Percentiles rank a stretch among this genome's conserved stretches.
Evolutionary conservation across 257 asterid genomes (phyloP).

Genomic region (Gardenia jasminoides): DNA sequence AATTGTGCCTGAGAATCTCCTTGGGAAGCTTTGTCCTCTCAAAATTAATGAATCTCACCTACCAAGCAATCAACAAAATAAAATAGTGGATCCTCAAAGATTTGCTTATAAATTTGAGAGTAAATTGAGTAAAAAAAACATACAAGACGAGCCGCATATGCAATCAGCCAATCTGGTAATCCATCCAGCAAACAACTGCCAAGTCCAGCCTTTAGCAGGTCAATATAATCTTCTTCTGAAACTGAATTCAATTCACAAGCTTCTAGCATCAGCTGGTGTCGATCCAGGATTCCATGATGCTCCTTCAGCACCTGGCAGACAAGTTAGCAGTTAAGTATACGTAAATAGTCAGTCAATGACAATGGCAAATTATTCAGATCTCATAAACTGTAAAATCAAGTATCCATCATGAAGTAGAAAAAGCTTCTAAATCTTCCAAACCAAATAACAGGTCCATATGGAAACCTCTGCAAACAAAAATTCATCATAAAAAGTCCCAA

Average conservation of each 20-base stretch:
- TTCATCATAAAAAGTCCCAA: not conserved
- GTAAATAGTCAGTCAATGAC: not conserved
- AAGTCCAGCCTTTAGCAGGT: slow-evolving; percentile 88
- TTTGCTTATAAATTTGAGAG: slow-evolving; percentile 4
- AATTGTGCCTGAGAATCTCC: slow-evolving; percentile 78
- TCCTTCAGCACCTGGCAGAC: slow-evolving; percentile 68
- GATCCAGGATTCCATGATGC: slow-evolving; percentile 83
- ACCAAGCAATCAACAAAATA: slow-evolving; percentile 28
- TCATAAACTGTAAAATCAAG: not conserved
- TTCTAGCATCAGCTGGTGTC: slow-evolving; percentile 80
- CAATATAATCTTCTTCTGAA: slow-evolving; percentile 93
- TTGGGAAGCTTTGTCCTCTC: slow-evolving; percentile 91
- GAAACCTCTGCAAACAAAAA: not conserved
- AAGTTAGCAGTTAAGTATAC: not conserved
- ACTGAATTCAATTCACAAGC: slow-evolving; percentile 93
- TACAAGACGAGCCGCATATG: slow-evolving; percentile 92
- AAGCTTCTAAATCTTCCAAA: not conserved
- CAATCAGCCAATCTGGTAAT: slow-evolving; percentile 93
- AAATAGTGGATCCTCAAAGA: slow-evolving; percentile 16
- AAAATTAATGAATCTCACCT: slow-evolving; percentile 96
- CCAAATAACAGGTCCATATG: not conserved
- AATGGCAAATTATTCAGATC: not conserved
- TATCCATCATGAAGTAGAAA: not conserved
- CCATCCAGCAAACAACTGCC: slow-evolving; percentile 99
- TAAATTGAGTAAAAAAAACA: slow-evolving; percentile 22